Percentiles rank a stretch among this genome's conserved stretches.
Evolutionary conservation across 108 stramenopile genomes (phyloP).

Genomic region (Nitzschia palea): DNA sequence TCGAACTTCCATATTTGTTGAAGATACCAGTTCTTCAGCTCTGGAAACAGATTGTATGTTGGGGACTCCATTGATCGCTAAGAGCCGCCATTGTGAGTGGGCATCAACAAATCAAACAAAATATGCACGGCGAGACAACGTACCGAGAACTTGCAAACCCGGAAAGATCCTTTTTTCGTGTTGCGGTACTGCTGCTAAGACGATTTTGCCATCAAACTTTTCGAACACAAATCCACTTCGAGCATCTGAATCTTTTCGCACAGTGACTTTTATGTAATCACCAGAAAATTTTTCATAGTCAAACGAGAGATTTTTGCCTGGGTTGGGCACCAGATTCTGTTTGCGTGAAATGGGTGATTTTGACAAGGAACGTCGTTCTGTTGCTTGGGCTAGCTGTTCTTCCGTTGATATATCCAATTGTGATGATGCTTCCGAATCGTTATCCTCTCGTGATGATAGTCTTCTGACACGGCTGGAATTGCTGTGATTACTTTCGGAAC

Average conservation of each 20-base stretch:
- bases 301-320: not conserved
- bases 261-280: constrained; percentile 11
- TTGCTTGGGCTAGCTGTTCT: not conserved
- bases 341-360: constrained; percentile 7
- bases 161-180: constrained; percentile 13
- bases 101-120: too few species aligned
- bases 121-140: too few species aligned
- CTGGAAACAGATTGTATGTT: constrained; percentile 6
- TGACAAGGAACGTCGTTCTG: not conserved
- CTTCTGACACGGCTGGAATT: not conserved
- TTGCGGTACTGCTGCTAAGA: constrained; percentile 11
- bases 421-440: constrained; percentile 5
- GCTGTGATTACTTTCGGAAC: not conserved
- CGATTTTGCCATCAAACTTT: constrained; percentile 15
- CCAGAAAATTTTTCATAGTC: constrained; percentile 13
- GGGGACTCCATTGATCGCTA: constrained; percentile 23
- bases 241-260: constrained; percentile 15
- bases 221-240: not conserved
- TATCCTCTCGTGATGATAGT: not conserved
- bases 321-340: not conserved
- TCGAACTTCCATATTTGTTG: not conserved
- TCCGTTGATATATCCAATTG: not conserved
- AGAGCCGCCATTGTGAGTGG: too few species aligned
- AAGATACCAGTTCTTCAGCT: constrained; percentile 22
- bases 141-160: constrained; percentile 17